Evolutionary conservation across 2,329 filamentous ascomycete genomes (phyloP).

Genomic region (Nemania diffusa): DNA sequence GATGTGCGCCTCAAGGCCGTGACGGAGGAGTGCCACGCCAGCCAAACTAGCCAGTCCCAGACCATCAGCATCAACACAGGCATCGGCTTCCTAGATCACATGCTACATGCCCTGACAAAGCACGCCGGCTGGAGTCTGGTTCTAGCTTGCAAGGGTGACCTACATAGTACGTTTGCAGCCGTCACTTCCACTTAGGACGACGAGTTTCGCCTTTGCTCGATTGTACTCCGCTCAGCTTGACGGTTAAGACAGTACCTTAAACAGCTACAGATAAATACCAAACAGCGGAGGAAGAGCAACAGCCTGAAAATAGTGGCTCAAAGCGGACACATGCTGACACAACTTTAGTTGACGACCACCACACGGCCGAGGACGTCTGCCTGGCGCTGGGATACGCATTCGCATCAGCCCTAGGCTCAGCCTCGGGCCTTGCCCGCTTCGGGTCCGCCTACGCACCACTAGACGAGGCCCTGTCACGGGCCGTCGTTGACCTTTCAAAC

Average conservation of each 20-base stretch:
- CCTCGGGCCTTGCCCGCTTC: slow-evolving; percentile 86
- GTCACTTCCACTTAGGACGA: neutral
- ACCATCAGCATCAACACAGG: slow-evolving; percentile 89
- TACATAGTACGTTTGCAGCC: slow-evolving; percentile 75
- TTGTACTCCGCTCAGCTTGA: neutral
- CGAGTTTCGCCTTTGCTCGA: neutral
- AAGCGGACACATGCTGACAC: slow-evolving; percentile 17
- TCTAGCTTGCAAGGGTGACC: slow-evolving; percentile 84
- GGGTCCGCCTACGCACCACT: slow-evolving; percentile 92
- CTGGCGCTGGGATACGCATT: slow-evolving; percentile 90
- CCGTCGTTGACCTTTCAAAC: slow-evolving; percentile 94
- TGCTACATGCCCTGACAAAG: slow-evolving; percentile 96
- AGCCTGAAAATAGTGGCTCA: slow-evolving; percentile 2
- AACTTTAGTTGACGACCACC: slow-evolving; percentile 89
- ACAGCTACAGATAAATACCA: neutral
- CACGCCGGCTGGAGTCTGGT: slow-evolving; percentile 94
- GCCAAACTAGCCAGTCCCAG: slow-evolving; percentile 85
- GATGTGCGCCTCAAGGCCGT: slow-evolving; percentile 64
- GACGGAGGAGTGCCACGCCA: slow-evolving; percentile 76
- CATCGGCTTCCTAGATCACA: slow-evolving; percentile 98
- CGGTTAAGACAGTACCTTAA: neutral
- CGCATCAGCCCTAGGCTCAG: slow-evolving; percentile 79
- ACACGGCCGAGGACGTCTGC: slow-evolving; percentile 95
- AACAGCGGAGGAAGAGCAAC: neutral
- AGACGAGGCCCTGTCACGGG: slow-evolving; percentile 92